Base-by-base conservation (phyloP, 2,329 filamentous ascomycete genomes). In the Neodidymelliopsis sp. region DNA sequence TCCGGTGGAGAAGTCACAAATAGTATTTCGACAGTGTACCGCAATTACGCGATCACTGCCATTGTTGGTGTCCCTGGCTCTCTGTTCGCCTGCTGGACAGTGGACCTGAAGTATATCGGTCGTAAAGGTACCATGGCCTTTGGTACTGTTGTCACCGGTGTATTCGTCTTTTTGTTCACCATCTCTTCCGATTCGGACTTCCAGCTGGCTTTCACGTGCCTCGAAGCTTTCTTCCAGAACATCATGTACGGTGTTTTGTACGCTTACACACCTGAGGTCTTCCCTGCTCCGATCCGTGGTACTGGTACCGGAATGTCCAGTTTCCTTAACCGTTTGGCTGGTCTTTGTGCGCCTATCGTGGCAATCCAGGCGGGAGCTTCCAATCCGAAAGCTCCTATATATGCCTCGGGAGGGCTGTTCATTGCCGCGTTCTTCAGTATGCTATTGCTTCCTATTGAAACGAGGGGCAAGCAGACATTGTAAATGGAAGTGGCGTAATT, bases 11-110 rank as follows among this genome's bases (percentile, higher is more conserved):
- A 40, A 1, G 54, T 63, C 1, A 43, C 51, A 2, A 66, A 63
- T n/a, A 55, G 65, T 12, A 62, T 57, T 3, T 54, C 54, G 36
- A 70, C 74, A 24, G 77, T 84, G 0, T 95, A 94, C 75, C 86
- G 88, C 53, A 90, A 91, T 78, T 93, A 91, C 70, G 86, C 86
- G 69, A 91, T 95, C 69, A 90, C 88, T 12, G 88, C 87, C 29
- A 76, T 90, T 27, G 82, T 86, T 36, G 90, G 90, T 28, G 84
- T 94, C 2, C 90, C 90, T 0, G 90, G 90, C 16, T 88, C 86
- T 36, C 74, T 94, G 15, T 76, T 93, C 8, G 90, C 87, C 12
- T 88, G 86, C 52, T 89, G 83, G 62, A 84, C 88, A 1, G 89
- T 95, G 49, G 80, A 88, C 30, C 74, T 85, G 30, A 89, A 87